A percentile compares a stretch with the other conserved stretches of the same genome.
These are phyloP conservation scores for Piper betle DNA, from an alignment of 164 flowering plant genomes.

Conservation along the genomic window DNA sequence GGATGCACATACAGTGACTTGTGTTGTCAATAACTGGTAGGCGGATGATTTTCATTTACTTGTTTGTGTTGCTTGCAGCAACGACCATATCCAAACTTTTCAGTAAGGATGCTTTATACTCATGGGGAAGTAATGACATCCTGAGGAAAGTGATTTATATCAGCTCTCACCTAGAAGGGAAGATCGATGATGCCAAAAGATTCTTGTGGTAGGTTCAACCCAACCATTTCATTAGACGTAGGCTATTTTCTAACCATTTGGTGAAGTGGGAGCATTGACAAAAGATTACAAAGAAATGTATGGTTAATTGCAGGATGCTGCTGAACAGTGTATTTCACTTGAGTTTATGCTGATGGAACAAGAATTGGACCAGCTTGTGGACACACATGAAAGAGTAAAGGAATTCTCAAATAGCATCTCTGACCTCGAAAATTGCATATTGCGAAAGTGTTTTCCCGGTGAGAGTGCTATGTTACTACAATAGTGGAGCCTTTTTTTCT, in stretches of 20 bases:
- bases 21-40: neutral
- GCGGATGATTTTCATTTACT: neutral
- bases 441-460: slow-evolving; percentile 52
- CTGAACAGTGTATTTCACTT: slow-evolving; percentile 54
- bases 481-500: neutral
- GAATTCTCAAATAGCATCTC: slow-evolving; percentile 35
- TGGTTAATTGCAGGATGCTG: slow-evolving; percentile 48
- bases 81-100: slow-evolving; percentile 33
- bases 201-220: slow-evolving; percentile 32
- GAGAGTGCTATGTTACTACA: neutral
- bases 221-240: neutral
- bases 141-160: slow-evolving; percentile 43
- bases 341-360: slow-evolving; percentile 62
- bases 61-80: slow-evolving; percentile 24
- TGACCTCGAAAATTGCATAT: slow-evolving; percentile 67
- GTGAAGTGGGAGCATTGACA: neutral
- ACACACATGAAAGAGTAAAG: slow-evolving; percentile 27
- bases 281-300: no score
- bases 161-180: slow-evolving; percentile 30
- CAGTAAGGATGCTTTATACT: slow-evolving; percentile 34
- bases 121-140: slow-evolving; percentile 58
- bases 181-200: slow-evolving; percentile 24
- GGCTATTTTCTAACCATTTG: neutral
- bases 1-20: no score
- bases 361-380: slow-evolving; percentile 27